Base-by-base conservation (phyloP, 2,329 filamentous ascomycete genomes). In the Lanzia echinophila region DNA sequence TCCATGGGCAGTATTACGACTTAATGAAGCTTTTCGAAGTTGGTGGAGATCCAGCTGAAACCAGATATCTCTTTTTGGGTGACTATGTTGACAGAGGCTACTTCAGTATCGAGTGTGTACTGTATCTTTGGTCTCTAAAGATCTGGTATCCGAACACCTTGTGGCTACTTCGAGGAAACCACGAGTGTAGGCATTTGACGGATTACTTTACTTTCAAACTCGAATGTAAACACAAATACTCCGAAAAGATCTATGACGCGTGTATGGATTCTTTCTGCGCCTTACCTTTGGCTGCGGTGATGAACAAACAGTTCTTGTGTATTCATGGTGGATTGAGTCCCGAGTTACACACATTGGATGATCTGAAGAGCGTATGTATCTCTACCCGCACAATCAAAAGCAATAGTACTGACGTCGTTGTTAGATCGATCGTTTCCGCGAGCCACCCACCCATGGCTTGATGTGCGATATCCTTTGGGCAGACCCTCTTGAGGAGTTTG, bases 121-220 rank as follows among this genome's bases (percentile, higher is more conserved):
- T 99, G 47, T 99, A 99, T 72, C 82, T 99, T 24, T 99, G 94
- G 94, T 87, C 87, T 33, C 79, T 99, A 70, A 99, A 99, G 81
- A 97, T 99, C 69, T 96, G 95, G 83, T 99, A 97, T 70, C 94
- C 94, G 51, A 90, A 97, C 72, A 92, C 90, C 19, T 83, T 99
- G 54, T 99, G 94, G 94, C 79, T 99, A 63, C 82, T 99, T 63
- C 88, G 94, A 66, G 94, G 94, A 63, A 99, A 99, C 73, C 94
- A 99, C 75, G 94, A 99, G 75, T 99, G 94, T 73, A 87, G 94
- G 67, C 94, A 99, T 76, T 81, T 99, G 79, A 99, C 94, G 55
- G 94, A 99, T 70, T 99, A 99, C 79, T 99, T 99, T 75, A 99
- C 94, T 58, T 99, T 99, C 79, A 97, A 99, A 79, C 84, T 99